Evolutionary conservation across 768 basidiomycete species (phyloP).

Genomic region (Leccinum sublutescens): DNA sequence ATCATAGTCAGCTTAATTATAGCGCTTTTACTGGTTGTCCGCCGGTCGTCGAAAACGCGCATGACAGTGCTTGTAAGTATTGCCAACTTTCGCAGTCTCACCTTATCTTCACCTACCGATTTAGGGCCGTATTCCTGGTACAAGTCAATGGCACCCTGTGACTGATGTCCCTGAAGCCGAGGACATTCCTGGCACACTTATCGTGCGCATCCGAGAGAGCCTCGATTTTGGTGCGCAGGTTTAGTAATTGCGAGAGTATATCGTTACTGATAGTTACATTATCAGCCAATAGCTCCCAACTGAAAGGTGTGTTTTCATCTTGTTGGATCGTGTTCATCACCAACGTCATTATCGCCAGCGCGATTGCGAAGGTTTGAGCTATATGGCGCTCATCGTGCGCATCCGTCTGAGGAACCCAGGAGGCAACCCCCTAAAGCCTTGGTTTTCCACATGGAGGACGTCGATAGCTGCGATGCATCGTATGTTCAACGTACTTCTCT

Average conservation of each 20-base stretch:
- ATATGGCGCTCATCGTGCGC: slow-evolving; percentile 75
- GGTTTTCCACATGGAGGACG: slow-evolving; percentile 93
- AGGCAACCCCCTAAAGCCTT: slow-evolving; percentile 72
- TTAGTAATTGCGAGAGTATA: neutral
- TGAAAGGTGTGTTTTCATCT: slow-evolving; percentile 57
- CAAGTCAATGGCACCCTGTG: slow-evolving; percentile 86
- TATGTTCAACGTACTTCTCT: slow-evolving; percentile 39
- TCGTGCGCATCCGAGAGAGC: slow-evolving; percentile 86
- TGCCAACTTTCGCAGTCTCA: neutral
- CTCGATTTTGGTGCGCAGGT: slow-evolving; percentile 76
- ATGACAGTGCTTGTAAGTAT: slow-evolving; percentile 80
- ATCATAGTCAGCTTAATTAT: slow-evolving; percentile 86
- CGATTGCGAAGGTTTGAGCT: slow-evolving; percentile 82
- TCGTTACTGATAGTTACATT: neutral
- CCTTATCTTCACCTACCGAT: neutral
- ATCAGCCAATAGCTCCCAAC: slow-evolving; percentile 88
- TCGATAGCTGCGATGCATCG: slow-evolving; percentile 90
- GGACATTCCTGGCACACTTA: slow-evolving; percentile 75
- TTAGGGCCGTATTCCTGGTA: slow-evolving; percentile 85
- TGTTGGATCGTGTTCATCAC: neutral
- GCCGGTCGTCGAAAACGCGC: slow-evolving; percentile 81
- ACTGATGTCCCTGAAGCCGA: slow-evolving; percentile 87
- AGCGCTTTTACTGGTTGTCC: slow-evolving; percentile 85
- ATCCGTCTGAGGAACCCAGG: slow-evolving; percentile 86
- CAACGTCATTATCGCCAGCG: slow-evolving; percentile 40